These are phyloP conservation scores for Nicotiana sylvestris DNA, from an alignment of 257 asterid genomes.

Conservation along the genomic window DNA sequence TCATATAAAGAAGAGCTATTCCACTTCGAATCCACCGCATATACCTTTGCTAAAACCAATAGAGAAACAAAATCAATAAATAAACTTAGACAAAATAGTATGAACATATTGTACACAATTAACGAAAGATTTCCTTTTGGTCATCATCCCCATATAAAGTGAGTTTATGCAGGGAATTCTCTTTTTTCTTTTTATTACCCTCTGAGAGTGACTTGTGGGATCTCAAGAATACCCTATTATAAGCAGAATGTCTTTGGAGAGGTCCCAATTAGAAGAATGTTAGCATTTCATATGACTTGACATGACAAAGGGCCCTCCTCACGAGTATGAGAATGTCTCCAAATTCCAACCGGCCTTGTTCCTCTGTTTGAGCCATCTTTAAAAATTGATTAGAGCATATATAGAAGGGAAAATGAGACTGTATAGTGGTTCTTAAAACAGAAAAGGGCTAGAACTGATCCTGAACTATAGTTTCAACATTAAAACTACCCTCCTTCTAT, in stretches of 20 bases:
- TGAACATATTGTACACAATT: constrained; percentile 24
- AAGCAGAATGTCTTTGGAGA: constrained; percentile 21
- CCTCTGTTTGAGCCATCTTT: neutral
- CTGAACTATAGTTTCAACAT: no score
- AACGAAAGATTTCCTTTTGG: constrained; percentile 35
- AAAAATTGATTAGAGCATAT: neutral
- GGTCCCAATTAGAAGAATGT: constrained; percentile 14
- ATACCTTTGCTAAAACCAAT: constrained; percentile 9
- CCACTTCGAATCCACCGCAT: constrained; percentile 26
- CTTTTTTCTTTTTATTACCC: constrained; percentile 17
- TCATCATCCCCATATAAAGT: no score
- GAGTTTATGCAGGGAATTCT: neutral
- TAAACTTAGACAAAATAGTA: neutral
- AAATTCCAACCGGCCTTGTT: neutral
- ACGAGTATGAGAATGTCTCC: constrained; percentile 18
- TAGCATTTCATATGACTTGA: constrained; percentile 13
- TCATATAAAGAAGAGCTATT: constrained; percentile 40
- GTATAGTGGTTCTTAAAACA: no score
- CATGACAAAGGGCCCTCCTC: constrained; percentile 17
- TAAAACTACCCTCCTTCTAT: no score
- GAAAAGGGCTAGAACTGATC: no score
- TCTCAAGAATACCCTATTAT: constrained; percentile 8
- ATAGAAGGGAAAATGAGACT: no score
- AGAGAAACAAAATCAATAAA: constrained; percentile 4
- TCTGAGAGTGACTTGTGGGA: constrained; percentile 20